A percentile compares a stretch with the other conserved stretches of the same genome.
phyloP scores from a whole-genome alignment of 345 rosid genomes.

The Populus davidiana region DNA sequence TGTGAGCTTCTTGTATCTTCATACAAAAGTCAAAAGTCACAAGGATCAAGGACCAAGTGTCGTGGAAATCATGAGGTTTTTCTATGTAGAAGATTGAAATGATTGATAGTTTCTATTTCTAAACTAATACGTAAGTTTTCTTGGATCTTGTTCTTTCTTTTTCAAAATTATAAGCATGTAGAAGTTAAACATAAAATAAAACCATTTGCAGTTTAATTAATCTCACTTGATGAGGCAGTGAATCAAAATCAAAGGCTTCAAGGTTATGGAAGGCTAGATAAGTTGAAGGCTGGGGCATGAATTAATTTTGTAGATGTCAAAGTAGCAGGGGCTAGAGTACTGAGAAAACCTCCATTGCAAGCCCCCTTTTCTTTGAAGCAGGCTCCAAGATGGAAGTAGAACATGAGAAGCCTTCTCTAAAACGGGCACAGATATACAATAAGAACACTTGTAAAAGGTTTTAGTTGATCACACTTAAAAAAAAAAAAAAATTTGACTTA shows the following conservation, averaged over 20 bases:
- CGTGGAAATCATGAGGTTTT: no score
- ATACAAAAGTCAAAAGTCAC: no score
- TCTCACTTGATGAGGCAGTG: conserved; percentile 43
- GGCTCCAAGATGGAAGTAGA: conserved; percentile 30
- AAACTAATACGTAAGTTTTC: no score
- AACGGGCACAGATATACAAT: neutral
- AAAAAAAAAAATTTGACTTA: no score
- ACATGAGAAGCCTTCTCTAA: conserved; percentile 36
- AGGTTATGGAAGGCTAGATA: conserved; percentile 15
- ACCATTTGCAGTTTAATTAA: neutral
- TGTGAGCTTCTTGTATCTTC: no score
- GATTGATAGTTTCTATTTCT: no score
- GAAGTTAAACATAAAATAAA: no score
- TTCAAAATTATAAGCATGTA: no score
- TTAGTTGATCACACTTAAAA: no score
- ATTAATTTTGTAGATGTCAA: conserved; percentile 18
- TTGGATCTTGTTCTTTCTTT: no score
- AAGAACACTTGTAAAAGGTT: neutral
- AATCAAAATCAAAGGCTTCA: conserved; percentile 29
- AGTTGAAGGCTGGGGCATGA: conserved; percentile 17
- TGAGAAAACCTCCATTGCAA: conserved; percentile 40
- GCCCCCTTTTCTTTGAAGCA: conserved; percentile 20
- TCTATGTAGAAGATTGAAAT: no score
- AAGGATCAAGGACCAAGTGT: no score
- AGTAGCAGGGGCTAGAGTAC: conserved; percentile 35